Evolutionary conservation across 2,329 filamentous ascomycete species (phyloP), one percentile per base, ranked within the genome.

Genomic region (Botrytis porri): DNA sequence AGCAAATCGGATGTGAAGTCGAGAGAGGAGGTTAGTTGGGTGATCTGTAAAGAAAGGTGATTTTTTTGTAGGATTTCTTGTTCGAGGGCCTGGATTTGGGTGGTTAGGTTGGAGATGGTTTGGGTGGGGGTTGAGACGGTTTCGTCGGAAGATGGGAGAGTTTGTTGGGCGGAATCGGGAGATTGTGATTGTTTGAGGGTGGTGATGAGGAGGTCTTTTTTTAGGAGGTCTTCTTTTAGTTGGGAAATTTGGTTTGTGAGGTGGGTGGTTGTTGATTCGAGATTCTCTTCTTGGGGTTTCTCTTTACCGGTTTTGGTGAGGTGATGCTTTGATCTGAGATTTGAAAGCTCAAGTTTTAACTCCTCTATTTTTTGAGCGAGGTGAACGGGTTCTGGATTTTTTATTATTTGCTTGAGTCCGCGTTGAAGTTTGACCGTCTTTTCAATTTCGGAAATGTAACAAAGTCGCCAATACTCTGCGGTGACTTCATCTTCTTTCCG

Each of bases 31-130:
- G 35, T 39, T 41, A 62, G 6, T 29, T 41, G 60, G 25, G 32
- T 18, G 0, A 25, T n/a, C 0, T 8, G 59, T 10, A 39, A 5
- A 5, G 20, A 5, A 1, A 65, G 43, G 3, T 25, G 3, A 0
- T 5, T 12, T 20, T 9, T 25, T 7, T 48, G 63, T 0, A n/a
- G 32, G 12, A 41, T 0, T 8, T 62, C 6, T n/a, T 41, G 22
- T 18, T 62, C 18, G 25, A 41, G 45, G 6, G 8, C 22, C 4
- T 48, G 45, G 45, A 10, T 48, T 48, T 48, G 45, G 0, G 20
- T 22, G 45, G 45, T 48, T 8, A 48, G 43, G 7, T 22, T 9
- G 6, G 18, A 1, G 43, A 45, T 45, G 43, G 16, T 1, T 22
- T 7, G 41, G 20, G 18, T 60, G 57, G 7, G 18, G 16, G 32